Conservation (phyloP, 345 rosid species). For the Bruguiera gymnorhiza region DNA sequence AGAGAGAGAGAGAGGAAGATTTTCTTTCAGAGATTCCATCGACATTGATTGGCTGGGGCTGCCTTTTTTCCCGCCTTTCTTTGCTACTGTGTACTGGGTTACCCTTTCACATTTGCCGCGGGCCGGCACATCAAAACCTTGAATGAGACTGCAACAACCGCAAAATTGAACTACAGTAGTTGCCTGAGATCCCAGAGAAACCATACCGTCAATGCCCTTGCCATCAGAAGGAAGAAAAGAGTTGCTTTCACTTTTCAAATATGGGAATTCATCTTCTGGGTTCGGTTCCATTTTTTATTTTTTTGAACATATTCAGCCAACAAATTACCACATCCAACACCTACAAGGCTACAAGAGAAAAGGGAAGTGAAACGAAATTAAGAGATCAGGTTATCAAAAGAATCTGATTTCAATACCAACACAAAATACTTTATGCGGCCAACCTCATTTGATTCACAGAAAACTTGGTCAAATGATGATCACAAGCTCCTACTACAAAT, state of each 20-base stretch:
- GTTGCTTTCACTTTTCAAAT: not conserved
- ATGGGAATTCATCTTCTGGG: not conserved
- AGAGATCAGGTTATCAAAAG: not conserved
- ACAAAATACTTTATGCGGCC: not conserved
- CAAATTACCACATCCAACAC: too few species aligned
- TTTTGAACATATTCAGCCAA: not conserved
- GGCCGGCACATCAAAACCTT: slow-evolving; percentile 7
- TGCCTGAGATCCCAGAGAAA: too few species aligned
- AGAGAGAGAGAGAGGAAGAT: too few species aligned
- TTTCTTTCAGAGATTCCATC: too few species aligned
- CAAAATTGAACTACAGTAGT: not conserved
- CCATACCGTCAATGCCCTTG: too few species aligned
- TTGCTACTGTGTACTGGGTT: not conserved
- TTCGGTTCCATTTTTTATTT: not conserved
- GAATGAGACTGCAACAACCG: not conserved
- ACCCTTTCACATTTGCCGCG: not conserved
- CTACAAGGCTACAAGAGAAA: not conserved
- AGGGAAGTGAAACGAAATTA: not conserved
- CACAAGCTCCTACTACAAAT: too few species aligned
- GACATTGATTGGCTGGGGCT: too few species aligned
- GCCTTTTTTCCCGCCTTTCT: too few species aligned
- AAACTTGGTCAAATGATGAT: not conserved
- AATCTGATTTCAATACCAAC: slow-evolving; percentile 4
- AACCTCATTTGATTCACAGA: too few species aligned
- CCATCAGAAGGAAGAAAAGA: not conserved